Conservation (phyloP, 139 green algal genomes). For the Coelastrella sp. region DNA sequence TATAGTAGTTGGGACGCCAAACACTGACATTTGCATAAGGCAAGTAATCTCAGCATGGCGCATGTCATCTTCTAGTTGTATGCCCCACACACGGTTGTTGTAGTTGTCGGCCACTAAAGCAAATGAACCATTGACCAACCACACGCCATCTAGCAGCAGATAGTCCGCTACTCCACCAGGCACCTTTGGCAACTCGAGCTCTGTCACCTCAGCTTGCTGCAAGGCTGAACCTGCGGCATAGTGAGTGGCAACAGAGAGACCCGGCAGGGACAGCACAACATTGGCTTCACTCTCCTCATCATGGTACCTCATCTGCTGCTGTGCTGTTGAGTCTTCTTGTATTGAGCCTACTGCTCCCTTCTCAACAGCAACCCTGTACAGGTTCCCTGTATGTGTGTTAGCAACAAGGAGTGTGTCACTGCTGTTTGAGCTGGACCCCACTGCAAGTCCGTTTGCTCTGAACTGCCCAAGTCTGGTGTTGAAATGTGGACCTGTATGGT, state of each 20-base stretch:
- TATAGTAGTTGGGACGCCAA: slow-evolving; percentile 30
- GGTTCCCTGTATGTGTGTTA: slow-evolving; percentile 38
- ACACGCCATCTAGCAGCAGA: slow-evolving; percentile 38
- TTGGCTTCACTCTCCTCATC: neutral
- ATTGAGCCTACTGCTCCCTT: neutral
- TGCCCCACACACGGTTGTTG: slow-evolving; percentile 33
- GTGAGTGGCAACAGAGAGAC: too few relatives aligned
- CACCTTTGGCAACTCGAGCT: neutral
- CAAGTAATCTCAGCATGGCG: neutral
- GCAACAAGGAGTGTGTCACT: slow-evolving; percentile 4
- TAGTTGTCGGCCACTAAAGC: slow-evolving; percentile 36
- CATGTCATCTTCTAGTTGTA: neutral
- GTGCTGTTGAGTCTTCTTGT: neutral
- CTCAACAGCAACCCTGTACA: slow-evolving; percentile 14
- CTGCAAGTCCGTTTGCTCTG: slow-evolving; percentile 32
- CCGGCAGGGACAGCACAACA: neutral
- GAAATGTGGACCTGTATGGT: slow-evolving; percentile 9
- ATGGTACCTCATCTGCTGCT: slow-evolving; percentile 28
- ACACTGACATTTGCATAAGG: neutral
- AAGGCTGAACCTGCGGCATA: too few relatives aligned
- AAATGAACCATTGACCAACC: neutral
- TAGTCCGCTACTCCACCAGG: neutral
- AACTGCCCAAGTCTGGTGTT: slow-evolving; percentile 26
- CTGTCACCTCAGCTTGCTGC: neutral
- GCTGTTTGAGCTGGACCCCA: neutral